phyloP scores from a whole-genome alignment of 2,329 filamentous ascomycete species.

The Penicillium sp. region DNA sequence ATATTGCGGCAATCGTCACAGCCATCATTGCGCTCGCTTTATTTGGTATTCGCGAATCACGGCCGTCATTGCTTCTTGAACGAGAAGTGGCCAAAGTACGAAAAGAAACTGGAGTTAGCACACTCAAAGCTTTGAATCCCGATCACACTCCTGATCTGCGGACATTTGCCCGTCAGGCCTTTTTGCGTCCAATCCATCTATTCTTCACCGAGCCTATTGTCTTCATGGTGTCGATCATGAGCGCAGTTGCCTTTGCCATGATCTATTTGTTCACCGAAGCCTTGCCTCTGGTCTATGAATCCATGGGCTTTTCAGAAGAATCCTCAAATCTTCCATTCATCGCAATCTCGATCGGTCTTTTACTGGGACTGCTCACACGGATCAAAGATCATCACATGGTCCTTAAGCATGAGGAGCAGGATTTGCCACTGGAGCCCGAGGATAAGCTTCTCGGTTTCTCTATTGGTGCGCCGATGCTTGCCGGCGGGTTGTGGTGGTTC shows the following conservation, averaged over 20 bases:
- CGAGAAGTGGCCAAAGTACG: too few relatives aligned
- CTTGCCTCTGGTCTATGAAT: conserved; percentile 38
- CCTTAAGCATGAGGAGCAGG: conserved; percentile 19
- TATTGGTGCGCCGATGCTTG: conserved; percentile 43
- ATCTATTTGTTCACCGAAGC: conserved; percentile 44
- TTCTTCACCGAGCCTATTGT: conserved; percentile 28
- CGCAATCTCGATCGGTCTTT: conserved; percentile 34
- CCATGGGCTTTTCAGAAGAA: conserved; percentile 30
- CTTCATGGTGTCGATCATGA: conserved; percentile 40
- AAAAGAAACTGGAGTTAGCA: too few relatives aligned
- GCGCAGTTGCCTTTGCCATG: conserved; percentile 33
- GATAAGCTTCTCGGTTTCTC: conserved; percentile 47
- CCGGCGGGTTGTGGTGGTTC: conserved; percentile 45
- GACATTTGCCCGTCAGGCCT: too few relatives aligned
- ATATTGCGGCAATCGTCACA: too few relatives aligned
- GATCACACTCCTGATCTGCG: too few relatives aligned
- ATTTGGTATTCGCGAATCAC: too few relatives aligned
- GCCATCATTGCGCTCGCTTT: too few relatives aligned
- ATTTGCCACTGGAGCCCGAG: conserved; percentile 35
- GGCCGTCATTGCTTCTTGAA: too few relatives aligned
- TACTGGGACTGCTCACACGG: conserved; percentile 33
- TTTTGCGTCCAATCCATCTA: too few relatives aligned
- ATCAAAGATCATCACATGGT: conserved; percentile 39
- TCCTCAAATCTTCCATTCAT: conserved; percentile 38
- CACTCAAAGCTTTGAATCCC: too few relatives aligned